phyloP scores from a whole-genome alignment of 1,284 basidiomycete species.

The Hypsizygus ulmarius region DNA sequence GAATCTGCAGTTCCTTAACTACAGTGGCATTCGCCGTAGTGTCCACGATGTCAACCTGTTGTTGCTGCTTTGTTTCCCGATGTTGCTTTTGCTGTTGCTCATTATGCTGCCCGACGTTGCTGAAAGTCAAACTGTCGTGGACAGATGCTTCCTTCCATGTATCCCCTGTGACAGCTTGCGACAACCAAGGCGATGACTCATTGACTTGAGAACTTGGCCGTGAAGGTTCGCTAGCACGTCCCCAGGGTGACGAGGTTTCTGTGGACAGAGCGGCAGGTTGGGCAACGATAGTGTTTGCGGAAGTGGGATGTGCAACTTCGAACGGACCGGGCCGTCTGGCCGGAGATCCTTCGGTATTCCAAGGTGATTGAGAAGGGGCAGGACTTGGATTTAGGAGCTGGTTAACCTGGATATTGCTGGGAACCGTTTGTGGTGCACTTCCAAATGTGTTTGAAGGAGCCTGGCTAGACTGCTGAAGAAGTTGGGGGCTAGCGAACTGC shows the following conservation, averaged over 20 bases:
- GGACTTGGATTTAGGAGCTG: conserved; percentile 12
- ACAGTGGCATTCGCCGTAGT: conserved; percentile 7
- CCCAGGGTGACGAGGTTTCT: conserved; percentile 34
- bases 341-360: conserved; percentile 19
- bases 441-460: conserved; percentile 13
- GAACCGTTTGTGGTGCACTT: conserved; percentile 11
- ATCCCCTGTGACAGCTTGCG: conserved; percentile 42
- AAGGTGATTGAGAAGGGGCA: conserved; percentile 25
- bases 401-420: conserved; percentile 14
- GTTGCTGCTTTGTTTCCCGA: conserved; percentile 24
- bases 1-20: conserved; percentile 4
- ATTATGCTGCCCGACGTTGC: conserved; percentile 59
- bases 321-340: conserved; percentile 42
- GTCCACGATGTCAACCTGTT: conserved; percentile 23
- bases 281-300: conserved; percentile 24
- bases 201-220: conserved; percentile 25
- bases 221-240: conserved; percentile 24
- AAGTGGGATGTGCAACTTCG: conserved; percentile 35
- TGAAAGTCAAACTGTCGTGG: conserved; percentile 50
- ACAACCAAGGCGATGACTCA: conserved; percentile 56
- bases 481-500: conserved; percentile 14
- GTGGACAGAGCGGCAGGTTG: conserved; percentile 26
- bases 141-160: conserved; percentile 45
- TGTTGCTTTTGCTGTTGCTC: conserved; percentile 37
- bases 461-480: conserved; percentile 10